These are phyloP conservation scores for Ustilago sp. DNA, from an alignment of 1,284 basidiomycete species.

Conservation along the genomic window DNA sequence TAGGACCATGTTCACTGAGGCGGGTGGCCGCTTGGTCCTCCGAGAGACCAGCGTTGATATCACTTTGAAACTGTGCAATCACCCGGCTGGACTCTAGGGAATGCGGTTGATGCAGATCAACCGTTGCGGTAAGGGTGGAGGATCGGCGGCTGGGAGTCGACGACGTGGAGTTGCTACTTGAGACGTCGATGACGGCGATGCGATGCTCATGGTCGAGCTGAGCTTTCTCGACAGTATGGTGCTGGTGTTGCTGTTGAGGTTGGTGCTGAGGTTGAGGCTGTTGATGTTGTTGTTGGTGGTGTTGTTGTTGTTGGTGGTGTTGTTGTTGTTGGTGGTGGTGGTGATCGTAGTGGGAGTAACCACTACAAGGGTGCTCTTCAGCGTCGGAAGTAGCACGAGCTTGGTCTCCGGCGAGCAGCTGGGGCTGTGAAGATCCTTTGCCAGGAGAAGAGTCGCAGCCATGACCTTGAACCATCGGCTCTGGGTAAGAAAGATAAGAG, in stretches of 20 bases:
- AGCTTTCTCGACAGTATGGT: conserved; percentile 28
- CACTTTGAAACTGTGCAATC: conserved; percentile 46
- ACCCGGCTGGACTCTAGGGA: conserved; percentile 49
- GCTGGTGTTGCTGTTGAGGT: conserved; percentile 17
- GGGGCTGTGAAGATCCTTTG: conserved; percentile 56
- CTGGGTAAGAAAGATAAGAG: conserved; percentile 16
- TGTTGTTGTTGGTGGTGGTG: conserved; percentile 22
- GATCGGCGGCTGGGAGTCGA: conserved; percentile 44
- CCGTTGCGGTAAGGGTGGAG: conserved; percentile 52
- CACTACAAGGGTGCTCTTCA: conserved; percentile 61
- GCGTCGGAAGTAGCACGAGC: conserved; percentile 41
- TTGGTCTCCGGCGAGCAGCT: conserved; percentile 37
- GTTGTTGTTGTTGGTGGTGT: conserved; percentile 22
- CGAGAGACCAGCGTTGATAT: conserved; percentile 49
- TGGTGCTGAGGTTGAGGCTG: conserved; percentile 24
- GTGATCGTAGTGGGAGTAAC: conserved; percentile 47
- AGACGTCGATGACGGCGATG: conserved; percentile 40
- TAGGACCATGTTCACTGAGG: conserved; percentile 47
- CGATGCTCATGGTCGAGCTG: conserved; percentile 30
- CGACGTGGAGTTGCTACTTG: conserved; percentile 23
- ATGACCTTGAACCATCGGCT: conserved; percentile 58
- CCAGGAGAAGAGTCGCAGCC: conserved; percentile 52
- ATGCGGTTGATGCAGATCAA: conserved; percentile 64
- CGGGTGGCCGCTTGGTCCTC: conserved; percentile 44
- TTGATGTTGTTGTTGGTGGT: conserved; percentile 20